These are phyloP conservation scores for Fomitopsis serialis DNA, from an alignment of 768 basidiomycete species.

Conservation along the genomic window DNA sequence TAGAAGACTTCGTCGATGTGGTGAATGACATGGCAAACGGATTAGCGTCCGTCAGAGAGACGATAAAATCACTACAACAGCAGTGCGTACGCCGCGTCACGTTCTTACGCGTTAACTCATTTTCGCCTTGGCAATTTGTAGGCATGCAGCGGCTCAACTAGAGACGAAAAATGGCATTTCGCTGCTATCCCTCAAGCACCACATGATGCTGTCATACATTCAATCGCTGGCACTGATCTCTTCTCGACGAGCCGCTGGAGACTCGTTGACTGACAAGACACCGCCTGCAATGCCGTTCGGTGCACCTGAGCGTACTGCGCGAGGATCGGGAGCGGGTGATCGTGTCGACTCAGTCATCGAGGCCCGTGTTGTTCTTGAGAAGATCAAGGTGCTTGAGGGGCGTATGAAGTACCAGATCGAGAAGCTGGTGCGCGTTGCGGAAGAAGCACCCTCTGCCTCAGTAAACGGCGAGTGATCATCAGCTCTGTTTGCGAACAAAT, in stretches of 20 bases:
- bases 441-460: slow-evolving; percentile 42
- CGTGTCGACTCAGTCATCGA: slow-evolving; percentile 77
- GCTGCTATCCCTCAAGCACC: slow-evolving; percentile 82
- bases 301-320: slow-evolving; percentile 38
- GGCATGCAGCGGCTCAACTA: slow-evolving; percentile 32
- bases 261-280: slow-evolving; percentile 48
- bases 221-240: slow-evolving; percentile 75
- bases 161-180: slow-evolving; percentile 82
- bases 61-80: slow-evolving; percentile 47
- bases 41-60: slow-evolving; percentile 53
- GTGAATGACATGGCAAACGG: slow-evolving; percentile 58
- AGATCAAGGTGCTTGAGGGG: slow-evolving; percentile 76
- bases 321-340: slow-evolving; percentile 65
- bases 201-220: slow-evolving; percentile 78
- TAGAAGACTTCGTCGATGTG: slow-evolving; percentile 13
- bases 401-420: slow-evolving; percentile 96
- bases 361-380: slow-evolving; percentile 80
- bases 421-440: slow-evolving; percentile 78
- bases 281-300: slow-evolving; percentile 51
- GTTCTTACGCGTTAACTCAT: not conserved
- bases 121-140: not conserved
- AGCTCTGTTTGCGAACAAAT: not conserved
- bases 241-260: slow-evolving; percentile 64
- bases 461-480: slow-evolving; percentile 51
- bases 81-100: slow-evolving; percentile 35